Evolutionary conservation across 2,329 filamentous ascomycete species (phyloP).

Genomic region (Xylariales sp.): DNA sequence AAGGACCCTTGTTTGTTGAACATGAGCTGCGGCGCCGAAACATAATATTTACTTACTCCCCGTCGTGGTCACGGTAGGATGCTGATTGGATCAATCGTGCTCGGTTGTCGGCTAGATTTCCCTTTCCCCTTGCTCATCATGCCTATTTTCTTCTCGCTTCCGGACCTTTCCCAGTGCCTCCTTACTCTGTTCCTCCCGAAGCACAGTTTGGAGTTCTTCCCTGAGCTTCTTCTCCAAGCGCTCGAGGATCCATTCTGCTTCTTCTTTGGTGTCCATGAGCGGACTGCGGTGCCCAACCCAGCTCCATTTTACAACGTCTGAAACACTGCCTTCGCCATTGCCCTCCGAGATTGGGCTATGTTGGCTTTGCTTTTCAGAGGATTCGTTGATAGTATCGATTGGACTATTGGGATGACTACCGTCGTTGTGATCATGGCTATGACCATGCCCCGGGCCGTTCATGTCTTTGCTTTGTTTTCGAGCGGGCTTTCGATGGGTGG

Average conservation of each 20-base stretch:
- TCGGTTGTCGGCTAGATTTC: too few species aligned
- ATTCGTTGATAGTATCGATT: slow-evolving; percentile 1
- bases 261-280: slow-evolving; percentile 63
- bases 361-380: slow-evolving; percentile 1
- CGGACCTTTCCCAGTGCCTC: slow-evolving; percentile 10
- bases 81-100: too few species aligned
- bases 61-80: too few species aligned
- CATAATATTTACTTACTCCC: too few species aligned
- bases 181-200: slow-evolving; percentile 11
- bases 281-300: slow-evolving; percentile 70
- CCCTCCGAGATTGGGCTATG: too few species aligned
- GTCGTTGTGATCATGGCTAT: too few species aligned
- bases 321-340: slow-evolving; percentile 7
- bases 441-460: slow-evolving; percentile 11
- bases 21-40: too few species aligned
- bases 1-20: too few species aligned
- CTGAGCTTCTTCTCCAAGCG: slow-evolving; percentile 54
- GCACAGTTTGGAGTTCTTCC: slow-evolving; percentile 34
- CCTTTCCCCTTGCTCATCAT: slow-evolving; percentile 49
- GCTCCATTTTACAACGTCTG: slow-evolving; percentile 52
- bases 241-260: slow-evolving; percentile 71
- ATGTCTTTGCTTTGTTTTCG: slow-evolving; percentile 8
- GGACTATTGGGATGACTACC: slow-evolving; percentile 2
- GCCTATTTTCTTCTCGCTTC: slow-evolving; percentile 28
- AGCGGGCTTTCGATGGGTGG: slow-evolving; percentile 40